These are phyloP conservation scores for Ilyonectria destructans DNA, from an alignment of 2,329 filamentous ascomycete genomes.

Conservation along the genomic window DNA sequence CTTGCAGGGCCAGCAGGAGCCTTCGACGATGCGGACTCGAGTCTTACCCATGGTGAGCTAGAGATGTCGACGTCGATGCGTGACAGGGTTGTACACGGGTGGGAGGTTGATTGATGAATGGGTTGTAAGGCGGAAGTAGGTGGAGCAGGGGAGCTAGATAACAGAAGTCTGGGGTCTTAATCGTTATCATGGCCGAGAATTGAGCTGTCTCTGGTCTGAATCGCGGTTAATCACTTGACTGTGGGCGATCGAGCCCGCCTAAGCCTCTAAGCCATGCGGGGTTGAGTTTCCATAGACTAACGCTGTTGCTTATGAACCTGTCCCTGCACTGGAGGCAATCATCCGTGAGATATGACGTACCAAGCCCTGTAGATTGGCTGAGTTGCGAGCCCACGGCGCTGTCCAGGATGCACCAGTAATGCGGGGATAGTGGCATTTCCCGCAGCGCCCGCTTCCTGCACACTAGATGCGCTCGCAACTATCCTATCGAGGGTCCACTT, in stretches of 20 bases:
- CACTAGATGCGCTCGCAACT: background rate
- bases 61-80: background rate
- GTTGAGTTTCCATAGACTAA: background rate
- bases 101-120: background rate
- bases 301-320: background rate
- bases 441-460: background rate
- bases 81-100: background rate
- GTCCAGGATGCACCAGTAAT: constrained; percentile 5
- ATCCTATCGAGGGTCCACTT: constrained; percentile 28
- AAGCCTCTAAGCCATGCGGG: background rate
- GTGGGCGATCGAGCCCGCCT: background rate
- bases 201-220: background rate
- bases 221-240: background rate
- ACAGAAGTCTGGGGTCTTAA: background rate
- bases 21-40: constrained; percentile 48
- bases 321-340: background rate
- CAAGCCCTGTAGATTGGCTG: background rate
- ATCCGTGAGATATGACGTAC: background rate
- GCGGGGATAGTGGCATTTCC: constrained; percentile 21
- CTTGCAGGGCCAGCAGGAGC: constrained; percentile 64
- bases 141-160: background rate
- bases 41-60: constrained; percentile 30
- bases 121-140: background rate
- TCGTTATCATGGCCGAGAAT: background rate
- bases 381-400: background rate